phyloP scores from a whole-genome alignment of 2,329 filamentous ascomycete genomes.

The Fusarium marasasianum region DNA sequence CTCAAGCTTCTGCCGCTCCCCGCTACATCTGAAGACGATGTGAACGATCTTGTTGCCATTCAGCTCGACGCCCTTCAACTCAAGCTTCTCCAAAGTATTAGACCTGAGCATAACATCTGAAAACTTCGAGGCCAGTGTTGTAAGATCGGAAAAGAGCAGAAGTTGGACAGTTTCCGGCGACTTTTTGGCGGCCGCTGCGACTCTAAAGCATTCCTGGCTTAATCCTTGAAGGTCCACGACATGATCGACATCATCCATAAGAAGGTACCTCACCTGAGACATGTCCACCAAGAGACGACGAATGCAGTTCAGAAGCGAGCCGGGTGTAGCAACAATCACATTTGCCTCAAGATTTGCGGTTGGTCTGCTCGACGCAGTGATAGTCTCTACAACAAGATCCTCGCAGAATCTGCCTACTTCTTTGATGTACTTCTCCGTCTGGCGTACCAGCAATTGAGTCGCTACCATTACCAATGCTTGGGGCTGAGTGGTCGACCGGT shows the following conservation, averaged over 20 bases:
- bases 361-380: not conserved
- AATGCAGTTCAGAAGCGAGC: not conserved
- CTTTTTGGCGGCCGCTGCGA: fast-evolving
- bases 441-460: fast-evolving
- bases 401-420: not conserved
- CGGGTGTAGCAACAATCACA: not conserved
- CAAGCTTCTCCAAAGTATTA: not conserved
- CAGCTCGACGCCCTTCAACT: not conserved
- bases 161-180: not conserved
- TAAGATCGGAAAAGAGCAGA: not conserved
- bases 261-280: not conserved
- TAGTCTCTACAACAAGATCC: not conserved
- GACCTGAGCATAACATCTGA: fast-evolving
- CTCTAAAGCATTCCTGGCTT: fast-evolving
- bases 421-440: not conserved
- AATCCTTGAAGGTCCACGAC: not conserved
- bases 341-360: not conserved
- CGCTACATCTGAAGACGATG: not conserved
- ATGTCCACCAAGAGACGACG: fast-evolving
- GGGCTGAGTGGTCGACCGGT: not conserved
- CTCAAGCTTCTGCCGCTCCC: not conserved
- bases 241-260: not conserved
- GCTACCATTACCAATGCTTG: not conserved
- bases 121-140: fast-evolving
- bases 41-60: not conserved